A percentile compares a stretch with the other conserved stretches of the same genome.
Conservation (phyloP, 306 rosid genomes). For the Lagenaria siceraria region DNA sequence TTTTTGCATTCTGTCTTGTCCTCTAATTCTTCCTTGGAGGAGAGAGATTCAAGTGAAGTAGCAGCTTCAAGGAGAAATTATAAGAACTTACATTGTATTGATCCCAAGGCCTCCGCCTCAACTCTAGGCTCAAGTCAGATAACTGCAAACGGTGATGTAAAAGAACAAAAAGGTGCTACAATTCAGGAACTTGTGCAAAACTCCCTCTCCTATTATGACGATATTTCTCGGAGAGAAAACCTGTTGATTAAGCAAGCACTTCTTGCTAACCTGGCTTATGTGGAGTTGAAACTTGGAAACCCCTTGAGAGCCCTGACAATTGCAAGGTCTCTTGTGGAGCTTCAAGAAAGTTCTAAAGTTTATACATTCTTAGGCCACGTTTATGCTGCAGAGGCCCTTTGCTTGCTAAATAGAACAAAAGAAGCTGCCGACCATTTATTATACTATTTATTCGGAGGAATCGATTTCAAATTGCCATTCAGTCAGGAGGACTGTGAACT, state of each 20-base stretch:
- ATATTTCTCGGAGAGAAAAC: constrained; percentile 52
- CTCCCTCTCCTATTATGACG: constrained; percentile 63
- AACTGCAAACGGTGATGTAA: constrained; percentile 66
- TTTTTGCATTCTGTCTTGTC: constrained; percentile 42
- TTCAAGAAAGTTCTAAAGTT: constrained; percentile 79
- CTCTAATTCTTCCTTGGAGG: constrained; percentile 55
- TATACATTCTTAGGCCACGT: constrained; percentile 67
- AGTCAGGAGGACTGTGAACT: constrained; percentile 61
- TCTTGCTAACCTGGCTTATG: constrained; percentile 79
- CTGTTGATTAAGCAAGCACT: constrained; percentile 71
- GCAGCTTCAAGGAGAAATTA: constrained; percentile 39
- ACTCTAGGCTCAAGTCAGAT: constrained; percentile 46
- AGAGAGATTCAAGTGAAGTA: constrained; percentile 44
- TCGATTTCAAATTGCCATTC: constrained; percentile 57
- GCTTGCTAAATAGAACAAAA: constrained; percentile 72
- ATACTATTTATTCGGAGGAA: constrained; percentile 56
- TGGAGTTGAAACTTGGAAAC: constrained; percentile 81
- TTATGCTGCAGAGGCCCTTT: constrained; percentile 94
- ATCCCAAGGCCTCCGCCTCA: constrained; percentile 48
- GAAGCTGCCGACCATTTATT: constrained; percentile 76
- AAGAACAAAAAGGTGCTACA: constrained; percentile 75
- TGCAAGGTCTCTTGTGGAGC: constrained; percentile 56
- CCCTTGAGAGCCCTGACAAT: constrained; percentile 60
- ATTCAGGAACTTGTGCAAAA: constrained; percentile 77
- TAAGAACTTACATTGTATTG: constrained; percentile 40